Evolutionary conservation across 2,329 filamentous ascomycete species (phyloP).

Genomic region (Fusarium irregulare): DNA sequence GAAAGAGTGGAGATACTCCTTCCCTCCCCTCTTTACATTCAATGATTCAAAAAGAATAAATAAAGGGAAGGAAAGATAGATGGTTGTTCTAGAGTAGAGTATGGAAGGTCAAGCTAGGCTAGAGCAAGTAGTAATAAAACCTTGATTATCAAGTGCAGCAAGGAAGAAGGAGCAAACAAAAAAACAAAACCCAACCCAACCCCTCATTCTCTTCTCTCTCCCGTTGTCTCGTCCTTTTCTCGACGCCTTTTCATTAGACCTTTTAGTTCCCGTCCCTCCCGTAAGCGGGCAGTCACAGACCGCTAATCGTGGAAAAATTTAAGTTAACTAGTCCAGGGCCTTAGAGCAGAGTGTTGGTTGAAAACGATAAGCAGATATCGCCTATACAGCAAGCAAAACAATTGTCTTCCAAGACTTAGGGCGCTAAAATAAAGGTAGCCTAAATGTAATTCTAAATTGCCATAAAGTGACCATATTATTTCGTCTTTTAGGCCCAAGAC

Average conservation of each 20-base stretch:
- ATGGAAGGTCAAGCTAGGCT: neutral
- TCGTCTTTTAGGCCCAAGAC: neutral
- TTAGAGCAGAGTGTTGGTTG: neutral
- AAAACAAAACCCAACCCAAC: neutral
- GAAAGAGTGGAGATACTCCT: conserved; percentile 9
- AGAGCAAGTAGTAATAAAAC: neutral
- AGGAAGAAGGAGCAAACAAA: neutral
- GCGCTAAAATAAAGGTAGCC: neutral
- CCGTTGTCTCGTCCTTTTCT: neutral
- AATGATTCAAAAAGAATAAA: neutral
- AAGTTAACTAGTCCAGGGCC: neutral
- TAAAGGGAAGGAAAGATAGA: neutral
- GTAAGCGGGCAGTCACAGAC: neutral
- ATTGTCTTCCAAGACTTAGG: neutral
- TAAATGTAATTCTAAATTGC: neutral
- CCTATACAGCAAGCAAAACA: too few species aligned
- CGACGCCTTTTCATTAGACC: conserved; percentile 3
- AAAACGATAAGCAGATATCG: neutral
- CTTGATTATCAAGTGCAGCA: neutral
- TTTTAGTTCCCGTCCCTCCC: conserved; percentile 17
- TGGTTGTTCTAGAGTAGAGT: neutral
- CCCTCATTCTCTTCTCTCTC: conserved; percentile 1
- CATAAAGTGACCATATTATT: neutral
- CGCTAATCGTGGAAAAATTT: neutral
- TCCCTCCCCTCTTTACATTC: neutral